phyloP scores from a whole-genome alignment of 176 grass and related monocot species.

The Juncus effusus region DNA sequence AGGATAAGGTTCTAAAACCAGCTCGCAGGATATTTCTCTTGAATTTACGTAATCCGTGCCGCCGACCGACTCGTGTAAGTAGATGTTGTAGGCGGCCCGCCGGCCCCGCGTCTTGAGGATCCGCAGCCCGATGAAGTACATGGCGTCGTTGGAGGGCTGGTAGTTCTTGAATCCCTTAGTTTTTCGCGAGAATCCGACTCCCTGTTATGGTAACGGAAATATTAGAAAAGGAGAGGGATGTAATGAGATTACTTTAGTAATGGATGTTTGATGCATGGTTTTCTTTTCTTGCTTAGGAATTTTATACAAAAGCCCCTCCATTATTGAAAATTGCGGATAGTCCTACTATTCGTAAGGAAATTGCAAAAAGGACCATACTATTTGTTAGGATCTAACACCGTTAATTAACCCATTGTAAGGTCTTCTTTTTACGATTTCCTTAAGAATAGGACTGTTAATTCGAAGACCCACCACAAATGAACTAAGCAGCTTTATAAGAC shows the following conservation, averaged over 20 bases:
- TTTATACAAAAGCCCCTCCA: too few relatives aligned
- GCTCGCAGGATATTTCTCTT: slow-evolving; percentile 95
- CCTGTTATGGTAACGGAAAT: slow-evolving; percentile 49
- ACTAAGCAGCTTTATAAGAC: too few relatives aligned
- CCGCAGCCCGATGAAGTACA: slow-evolving; percentile 98
- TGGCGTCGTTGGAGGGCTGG: slow-evolving; percentile 92
- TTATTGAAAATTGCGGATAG: too few relatives aligned
- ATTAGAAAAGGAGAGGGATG: slow-evolving; percentile 19
- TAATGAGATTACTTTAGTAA: not conserved
- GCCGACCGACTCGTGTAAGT: slow-evolving; percentile 94
- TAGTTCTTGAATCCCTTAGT: slow-evolving; percentile 86
- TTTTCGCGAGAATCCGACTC: slow-evolving; percentile 96
- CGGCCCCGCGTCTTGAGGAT: slow-evolving; percentile 94
- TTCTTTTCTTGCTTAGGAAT: too few relatives aligned
- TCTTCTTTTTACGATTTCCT: too few relatives aligned
- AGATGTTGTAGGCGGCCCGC: slow-evolving; percentile 97
- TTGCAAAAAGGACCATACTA: too few relatives aligned
- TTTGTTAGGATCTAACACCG: too few relatives aligned
- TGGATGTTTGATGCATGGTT: not conserved
- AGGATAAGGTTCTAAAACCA: slow-evolving; percentile 90
- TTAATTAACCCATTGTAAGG: too few relatives aligned
- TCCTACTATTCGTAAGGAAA: too few relatives aligned
- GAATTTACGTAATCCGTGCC: slow-evolving; percentile 98
- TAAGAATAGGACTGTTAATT: too few relatives aligned
- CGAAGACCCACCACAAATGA: too few relatives aligned